These are phyloP conservation scores for Penicillium goetzii DNA, from an alignment of 495 filamentous ascomycete genomes.

Conservation along the genomic window DNA sequence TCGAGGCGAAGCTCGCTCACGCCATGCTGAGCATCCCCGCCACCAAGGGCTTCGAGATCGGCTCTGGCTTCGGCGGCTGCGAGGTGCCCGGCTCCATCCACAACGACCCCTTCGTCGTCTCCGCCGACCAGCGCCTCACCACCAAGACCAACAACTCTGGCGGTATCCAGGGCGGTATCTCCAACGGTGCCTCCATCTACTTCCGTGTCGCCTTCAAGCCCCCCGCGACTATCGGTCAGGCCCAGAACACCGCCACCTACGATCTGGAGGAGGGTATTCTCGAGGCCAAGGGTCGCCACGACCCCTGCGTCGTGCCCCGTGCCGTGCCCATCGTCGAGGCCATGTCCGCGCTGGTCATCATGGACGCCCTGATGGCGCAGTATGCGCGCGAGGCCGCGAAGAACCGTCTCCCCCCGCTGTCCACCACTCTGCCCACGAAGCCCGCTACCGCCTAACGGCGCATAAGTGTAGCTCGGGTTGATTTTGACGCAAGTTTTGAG, in stretches of 20 bases:
- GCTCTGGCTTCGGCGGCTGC: constrained; percentile 88
- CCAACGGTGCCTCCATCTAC: constrained; percentile 92
- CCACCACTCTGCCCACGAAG: constrained; percentile 43
- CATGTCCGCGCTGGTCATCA: constrained; percentile 89
- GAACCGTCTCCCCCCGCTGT: constrained; percentile 45
- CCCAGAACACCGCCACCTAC: constrained; percentile 84
- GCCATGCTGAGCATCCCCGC: constrained; percentile 98
- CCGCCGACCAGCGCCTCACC: constrained; percentile 60
- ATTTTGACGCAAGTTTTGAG: neutral
- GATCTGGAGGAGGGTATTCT: constrained; percentile 73
- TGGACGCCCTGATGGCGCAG: constrained; percentile 91
- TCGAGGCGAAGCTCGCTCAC: constrained; percentile 91
- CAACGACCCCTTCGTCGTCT: constrained; percentile 85
- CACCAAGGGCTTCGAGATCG: constrained; percentile 96
- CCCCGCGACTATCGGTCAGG: constrained; percentile 91
- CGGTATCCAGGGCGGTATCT: constrained; percentile 95
- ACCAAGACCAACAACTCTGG: constrained; percentile 97
- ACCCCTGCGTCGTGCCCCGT: constrained; percentile 92
- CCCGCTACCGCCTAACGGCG: constrained; percentile 33
- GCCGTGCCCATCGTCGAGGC: constrained; percentile 96
- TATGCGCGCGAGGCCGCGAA: constrained; percentile 63
- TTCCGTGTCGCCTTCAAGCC: constrained; percentile 97
- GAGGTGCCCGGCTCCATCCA: constrained; percentile 87
- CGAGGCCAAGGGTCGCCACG: constrained; percentile 93
- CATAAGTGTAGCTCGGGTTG: constrained; percentile 15